Conservation (phyloP, 192 early-diverging fungal species). For the Ambispora gerdemannii region DNA sequence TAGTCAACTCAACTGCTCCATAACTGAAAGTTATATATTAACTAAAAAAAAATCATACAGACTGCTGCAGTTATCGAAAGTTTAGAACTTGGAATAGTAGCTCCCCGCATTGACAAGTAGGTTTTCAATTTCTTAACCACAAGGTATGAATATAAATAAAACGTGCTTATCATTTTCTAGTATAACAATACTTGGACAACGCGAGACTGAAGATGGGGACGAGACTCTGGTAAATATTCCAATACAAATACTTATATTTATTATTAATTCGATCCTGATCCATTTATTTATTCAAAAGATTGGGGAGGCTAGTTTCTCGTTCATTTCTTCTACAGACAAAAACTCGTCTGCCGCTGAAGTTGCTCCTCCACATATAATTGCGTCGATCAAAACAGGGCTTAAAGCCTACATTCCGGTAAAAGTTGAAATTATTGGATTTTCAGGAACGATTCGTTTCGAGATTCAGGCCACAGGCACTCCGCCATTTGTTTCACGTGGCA, state of each 20-base stretch:
- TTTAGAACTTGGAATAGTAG: conserved; percentile 19
- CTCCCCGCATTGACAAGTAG: conserved; percentile 23
- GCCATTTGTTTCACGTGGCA: conserved; percentile 16
- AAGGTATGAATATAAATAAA: background rate
- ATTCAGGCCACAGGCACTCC: conserved; percentile 8
- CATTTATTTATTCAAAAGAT: conserved; percentile 13
- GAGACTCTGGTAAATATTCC: conserved; percentile 18
- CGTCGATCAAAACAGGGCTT: conserved; percentile 26
- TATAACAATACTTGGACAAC: conserved; percentile 11
- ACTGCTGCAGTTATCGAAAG: conserved; percentile 8
- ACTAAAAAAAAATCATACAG: too few relatives aligned
- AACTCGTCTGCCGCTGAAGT: background rate
- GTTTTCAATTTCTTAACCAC: background rate
- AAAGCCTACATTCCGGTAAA: conserved; percentile 13
- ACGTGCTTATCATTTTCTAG: conserved; percentile 1
- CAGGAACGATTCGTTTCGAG: conserved; percentile 14
- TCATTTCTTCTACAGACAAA: background rate
- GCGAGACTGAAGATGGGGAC: conserved; percentile 4
- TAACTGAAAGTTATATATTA: too few relatives aligned
- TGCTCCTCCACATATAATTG: conserved; percentile 19
- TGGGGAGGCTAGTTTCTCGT: conserved; percentile 20
- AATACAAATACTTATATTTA: too few relatives aligned
- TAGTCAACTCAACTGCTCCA: too few relatives aligned
- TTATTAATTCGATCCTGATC: too few relatives aligned
- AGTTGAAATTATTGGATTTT: conserved; percentile 8